These are phyloP conservation scores for Clarireedia monteithiana DNA, from an alignment of 2,329 filamentous ascomycete genomes.

Conservation along the genomic window DNA sequence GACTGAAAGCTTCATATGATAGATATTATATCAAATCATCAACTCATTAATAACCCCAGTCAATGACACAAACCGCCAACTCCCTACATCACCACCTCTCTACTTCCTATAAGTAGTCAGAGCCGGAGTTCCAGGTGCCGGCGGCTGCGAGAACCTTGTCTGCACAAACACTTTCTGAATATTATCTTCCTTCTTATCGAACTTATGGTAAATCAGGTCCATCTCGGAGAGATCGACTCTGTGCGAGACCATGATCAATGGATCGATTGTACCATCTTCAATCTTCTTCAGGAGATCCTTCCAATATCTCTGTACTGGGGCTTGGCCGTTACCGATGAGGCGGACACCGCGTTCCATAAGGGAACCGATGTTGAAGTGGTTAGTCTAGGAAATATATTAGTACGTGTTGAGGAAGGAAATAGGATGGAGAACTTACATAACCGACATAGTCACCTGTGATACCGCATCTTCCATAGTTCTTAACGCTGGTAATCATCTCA, in stretches of 20 bases:
- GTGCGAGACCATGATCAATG: conserved; percentile 73
- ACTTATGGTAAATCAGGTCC: conserved; percentile 54
- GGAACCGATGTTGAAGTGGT: conserved; percentile 39
- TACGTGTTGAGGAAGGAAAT: background rate
- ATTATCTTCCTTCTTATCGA: conserved; percentile 51
- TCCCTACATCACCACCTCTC: no score
- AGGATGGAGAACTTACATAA: conserved; percentile 37
- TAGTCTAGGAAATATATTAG: conserved; percentile 10
- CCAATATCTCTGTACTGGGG: conserved; percentile 80
- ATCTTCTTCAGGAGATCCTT: conserved; percentile 63
- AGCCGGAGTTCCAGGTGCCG: conserved; percentile 40
- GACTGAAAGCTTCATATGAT: no score
- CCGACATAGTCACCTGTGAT: conserved; percentile 65
- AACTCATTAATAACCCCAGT: no score
- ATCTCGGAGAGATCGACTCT: conserved; percentile 68
- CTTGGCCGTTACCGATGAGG: conserved; percentile 59
- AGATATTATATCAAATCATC: no score
- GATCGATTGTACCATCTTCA: conserved; percentile 60
- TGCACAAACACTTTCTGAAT: conserved; percentile 75
- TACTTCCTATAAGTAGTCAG: background rate
- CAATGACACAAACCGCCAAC: no score
- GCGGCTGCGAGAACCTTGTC: conserved; percentile 47
- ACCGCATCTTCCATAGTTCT: conserved; percentile 65
- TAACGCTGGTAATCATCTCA: conserved; percentile 69
- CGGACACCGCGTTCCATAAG: conserved; percentile 83